Percentiles rank a stretch among this genome's conserved stretches.
These are phyloP conservation scores for Phylloporus rhodoxanthus DNA, from an alignment of 768 basidiomycete species.

Conservation along the genomic window DNA sequence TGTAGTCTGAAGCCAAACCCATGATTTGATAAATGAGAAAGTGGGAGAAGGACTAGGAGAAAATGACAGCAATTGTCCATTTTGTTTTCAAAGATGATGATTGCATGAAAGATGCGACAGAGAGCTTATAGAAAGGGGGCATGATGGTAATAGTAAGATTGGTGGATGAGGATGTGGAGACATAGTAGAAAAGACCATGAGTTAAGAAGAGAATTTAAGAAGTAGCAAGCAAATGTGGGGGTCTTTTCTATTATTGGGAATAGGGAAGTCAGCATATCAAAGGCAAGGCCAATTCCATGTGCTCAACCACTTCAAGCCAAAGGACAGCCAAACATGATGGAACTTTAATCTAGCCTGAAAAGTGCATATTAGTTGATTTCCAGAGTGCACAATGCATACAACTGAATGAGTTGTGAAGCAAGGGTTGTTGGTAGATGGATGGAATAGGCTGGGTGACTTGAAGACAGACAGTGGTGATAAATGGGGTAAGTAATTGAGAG, in stretches of 20 bases:
- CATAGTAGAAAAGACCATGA: not conserved
- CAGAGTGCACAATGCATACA: constrained; percentile 18
- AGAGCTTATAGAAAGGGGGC: constrained; percentile 32
- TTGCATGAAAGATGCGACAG: constrained; percentile 25
- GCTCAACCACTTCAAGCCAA: constrained; percentile 18
- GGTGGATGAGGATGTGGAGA: not conserved
- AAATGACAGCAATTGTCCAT: too few relatives aligned
- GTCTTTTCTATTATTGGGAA: constrained; percentile 17
- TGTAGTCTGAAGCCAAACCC: too few relatives aligned
- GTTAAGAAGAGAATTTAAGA: not conserved
- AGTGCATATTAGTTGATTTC: constrained; percentile 27
- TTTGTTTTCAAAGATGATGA: constrained; percentile 16
- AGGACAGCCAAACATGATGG: constrained; percentile 19
- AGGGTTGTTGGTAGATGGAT: too few relatives aligned
- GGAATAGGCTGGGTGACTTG: too few relatives aligned
- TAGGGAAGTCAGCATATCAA: constrained; percentile 6
- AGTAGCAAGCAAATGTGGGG: not conserved
- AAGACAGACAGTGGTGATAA: too few relatives aligned
- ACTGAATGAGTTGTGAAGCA: constrained; percentile 4
- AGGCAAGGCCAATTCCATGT: constrained; percentile 18
- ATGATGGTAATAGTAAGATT: constrained; percentile 8
- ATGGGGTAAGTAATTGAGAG: too few relatives aligned
- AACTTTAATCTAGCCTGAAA: constrained; percentile 32
- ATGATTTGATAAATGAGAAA: constrained; percentile 28
- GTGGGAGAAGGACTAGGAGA: constrained; percentile 26